These are phyloP conservation scores for Arabidopsis arenosa DNA, from an alignment of 345 rosid genomes.

Conservation along the genomic window DNA sequence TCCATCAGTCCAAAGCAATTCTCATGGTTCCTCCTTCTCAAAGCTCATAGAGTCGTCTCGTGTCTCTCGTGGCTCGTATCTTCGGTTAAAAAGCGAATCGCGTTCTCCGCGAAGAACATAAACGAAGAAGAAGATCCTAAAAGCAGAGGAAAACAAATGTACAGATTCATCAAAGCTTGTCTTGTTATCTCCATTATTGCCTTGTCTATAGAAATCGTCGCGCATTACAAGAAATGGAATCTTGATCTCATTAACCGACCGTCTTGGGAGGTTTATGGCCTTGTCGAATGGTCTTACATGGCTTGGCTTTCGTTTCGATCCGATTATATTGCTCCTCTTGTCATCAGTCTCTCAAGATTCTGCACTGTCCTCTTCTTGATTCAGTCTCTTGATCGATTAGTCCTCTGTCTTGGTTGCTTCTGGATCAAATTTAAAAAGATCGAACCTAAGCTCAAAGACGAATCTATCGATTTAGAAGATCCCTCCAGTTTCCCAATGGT, in stretches of 20 bases:
- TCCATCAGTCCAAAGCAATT: constrained; percentile 74
- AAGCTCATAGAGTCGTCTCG: constrained; percentile 62
- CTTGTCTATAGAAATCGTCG: constrained; percentile 67
- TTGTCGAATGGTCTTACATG: constrained; percentile 73
- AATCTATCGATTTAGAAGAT: constrained; percentile 63
- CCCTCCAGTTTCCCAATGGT: constrained; percentile 76
- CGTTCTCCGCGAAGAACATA: constrained; percentile 45
- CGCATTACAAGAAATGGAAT: constrained; percentile 78
- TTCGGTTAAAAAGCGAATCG: constrained; percentile 68
- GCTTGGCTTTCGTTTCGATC: constrained; percentile 78
- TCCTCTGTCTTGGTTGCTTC: constrained; percentile 82
- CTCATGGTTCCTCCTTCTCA: constrained; percentile 80
- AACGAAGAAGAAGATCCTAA: constrained; percentile 65
- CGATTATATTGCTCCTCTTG: constrained; percentile 75
- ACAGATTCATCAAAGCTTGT: constrained; percentile 72
- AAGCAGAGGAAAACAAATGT: constrained; percentile 66
- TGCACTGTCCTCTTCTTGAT: constrained; percentile 77
- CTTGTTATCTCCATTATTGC: constrained; percentile 65
- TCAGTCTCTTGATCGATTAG: constrained; percentile 82
- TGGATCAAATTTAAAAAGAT: constrained; percentile 77
- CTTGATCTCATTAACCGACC: constrained; percentile 55
- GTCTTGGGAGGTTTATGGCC: constrained; percentile 76
- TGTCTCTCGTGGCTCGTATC: constrained; percentile 60
- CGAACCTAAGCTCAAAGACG: constrained; percentile 63
- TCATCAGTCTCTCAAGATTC: constrained; percentile 65